Base-by-base conservation (phyloP, 805 yeast species). In the Saccharomycopsis selenospora region DNA sequence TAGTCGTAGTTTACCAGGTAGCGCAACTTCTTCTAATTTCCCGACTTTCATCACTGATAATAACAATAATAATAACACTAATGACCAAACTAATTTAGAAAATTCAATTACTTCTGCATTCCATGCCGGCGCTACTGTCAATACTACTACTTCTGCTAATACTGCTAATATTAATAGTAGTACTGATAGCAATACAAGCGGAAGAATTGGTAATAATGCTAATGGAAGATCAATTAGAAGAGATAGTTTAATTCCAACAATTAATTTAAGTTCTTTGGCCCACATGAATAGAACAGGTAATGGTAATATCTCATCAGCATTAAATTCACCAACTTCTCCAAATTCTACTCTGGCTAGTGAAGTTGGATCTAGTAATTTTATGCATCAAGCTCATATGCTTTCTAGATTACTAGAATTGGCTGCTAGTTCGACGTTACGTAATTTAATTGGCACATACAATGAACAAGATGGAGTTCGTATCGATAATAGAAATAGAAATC, bases 401-500 rank as follows among this genome's bases (percentile, higher is more conserved):
- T 67, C 76, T 1, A 58, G 74, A 29, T 55, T 72, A 17, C 53
- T 72, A 26, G 72, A 73, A 17, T 57, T 70, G 18, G 76, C 76
- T 1, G 73, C 77, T 0, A 63, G 68, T 1, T 70, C 74, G 2
- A 71, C 77, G 0, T 71, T 72, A 2, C 55, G 59, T 2, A 64
- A 72, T 4, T 52, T 72, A 14, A 62, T 71, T 41, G 73, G 67
- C 17, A 47, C 66, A 7, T 42, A 61, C 1, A 36, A 60, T 2
- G 40, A 48, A 10, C 56, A 56, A 1, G 55, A 56, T 36, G 67
- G 67, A 0, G 48, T 59, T 42, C 51, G 66, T 38, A 62, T 63
- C 29, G 67, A 64, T 45, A 63, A 60, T 43, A 49, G 56, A 23
- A 50, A 45, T 18, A 25, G 55, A 26, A 52, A 46, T 27, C 36